Conservation (phyloP, 495 filamentous ascomycete genomes). For the Trichocladium uniseriatum region DNA sequence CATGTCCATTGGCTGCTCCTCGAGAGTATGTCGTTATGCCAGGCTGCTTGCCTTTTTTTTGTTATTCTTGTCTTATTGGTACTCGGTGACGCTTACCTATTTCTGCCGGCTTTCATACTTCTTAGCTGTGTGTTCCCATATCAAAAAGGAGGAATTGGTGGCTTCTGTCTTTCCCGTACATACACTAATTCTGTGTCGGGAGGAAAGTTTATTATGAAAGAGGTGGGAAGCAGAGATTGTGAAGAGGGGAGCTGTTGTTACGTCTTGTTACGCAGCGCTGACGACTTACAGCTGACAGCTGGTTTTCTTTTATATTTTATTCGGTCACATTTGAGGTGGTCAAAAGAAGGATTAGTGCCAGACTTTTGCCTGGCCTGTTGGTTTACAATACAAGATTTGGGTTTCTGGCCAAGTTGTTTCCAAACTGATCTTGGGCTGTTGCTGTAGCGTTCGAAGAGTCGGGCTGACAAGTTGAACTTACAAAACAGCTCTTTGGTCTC, state of each 20-base stretch:
- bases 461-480: no score
- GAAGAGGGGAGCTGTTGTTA: neutral
- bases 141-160: neutral
- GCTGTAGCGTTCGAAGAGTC: no score
- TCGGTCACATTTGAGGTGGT: neutral
- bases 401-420: no score
- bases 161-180: neutral
- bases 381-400: neutral
- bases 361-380: neutral
- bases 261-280: constrained; percentile 1
- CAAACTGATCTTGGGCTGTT: no score
- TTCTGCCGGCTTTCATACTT: neutral
- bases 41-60: neutral
- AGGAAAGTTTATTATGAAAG: neutral
- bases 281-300: constrained; percentile 1
- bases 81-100: no score
- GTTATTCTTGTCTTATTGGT: neutral
- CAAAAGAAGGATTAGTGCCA: neutral
- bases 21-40: neutral
- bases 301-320: neutral
- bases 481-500: no score
- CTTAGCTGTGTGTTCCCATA: neutral
- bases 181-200: neutral
- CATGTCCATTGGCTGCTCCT: constrained; percentile 3
- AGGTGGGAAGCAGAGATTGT: neutral